phyloP scores from a whole-genome alignment of 495 filamentous ascomycete species.

The Talaromyces adpressus region DNA sequence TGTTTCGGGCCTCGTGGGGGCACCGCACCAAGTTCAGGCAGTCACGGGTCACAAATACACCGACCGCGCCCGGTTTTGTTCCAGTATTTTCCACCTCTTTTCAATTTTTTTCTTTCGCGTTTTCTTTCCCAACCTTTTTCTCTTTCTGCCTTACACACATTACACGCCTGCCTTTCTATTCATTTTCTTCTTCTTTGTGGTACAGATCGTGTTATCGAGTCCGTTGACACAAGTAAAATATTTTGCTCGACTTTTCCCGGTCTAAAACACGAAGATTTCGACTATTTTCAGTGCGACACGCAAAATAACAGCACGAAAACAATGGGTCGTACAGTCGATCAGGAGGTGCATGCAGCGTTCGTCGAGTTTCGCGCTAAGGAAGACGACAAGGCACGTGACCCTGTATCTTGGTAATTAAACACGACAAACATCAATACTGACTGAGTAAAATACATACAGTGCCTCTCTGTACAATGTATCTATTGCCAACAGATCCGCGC shows the following conservation, averaged over 20 bases:
- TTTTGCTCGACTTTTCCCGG: not conserved
- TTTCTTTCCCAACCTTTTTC: conserved; percentile 13
- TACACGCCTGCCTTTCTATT: not conserved
- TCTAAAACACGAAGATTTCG: not conserved
- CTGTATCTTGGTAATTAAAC: conserved; percentile 30
- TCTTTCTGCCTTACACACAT: not conserved
- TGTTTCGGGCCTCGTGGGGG: not conserved
- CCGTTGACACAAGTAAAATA: not conserved
- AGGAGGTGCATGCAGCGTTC: conserved; percentile 51
- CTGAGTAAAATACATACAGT: conserved; percentile 23
- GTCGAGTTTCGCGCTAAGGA: conserved; percentile 56
- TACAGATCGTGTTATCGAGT: not conserved
- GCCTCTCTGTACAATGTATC: conserved; percentile 53
- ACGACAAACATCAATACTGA: conserved; percentile 11
- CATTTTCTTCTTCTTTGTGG: conserved; percentile 15
- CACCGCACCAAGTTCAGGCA: not conserved
- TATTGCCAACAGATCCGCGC: conserved; percentile 52
- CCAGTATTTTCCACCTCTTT: conserved; percentile 9
- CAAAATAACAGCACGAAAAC: conserved; percentile 14
- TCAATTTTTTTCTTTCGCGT: conserved; percentile 11
- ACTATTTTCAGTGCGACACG: not conserved
- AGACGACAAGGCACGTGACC: conserved; percentile 52
- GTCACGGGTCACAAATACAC: conserved; percentile 2
- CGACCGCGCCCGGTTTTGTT: conserved; percentile 5
- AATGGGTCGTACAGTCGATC: conserved; percentile 52